Evolutionary conservation across 1,284 basidiomycete species (phyloP), one percentile per base, ranked within the genome.

Genomic region (Thecaphora thlaspeos): DNA sequence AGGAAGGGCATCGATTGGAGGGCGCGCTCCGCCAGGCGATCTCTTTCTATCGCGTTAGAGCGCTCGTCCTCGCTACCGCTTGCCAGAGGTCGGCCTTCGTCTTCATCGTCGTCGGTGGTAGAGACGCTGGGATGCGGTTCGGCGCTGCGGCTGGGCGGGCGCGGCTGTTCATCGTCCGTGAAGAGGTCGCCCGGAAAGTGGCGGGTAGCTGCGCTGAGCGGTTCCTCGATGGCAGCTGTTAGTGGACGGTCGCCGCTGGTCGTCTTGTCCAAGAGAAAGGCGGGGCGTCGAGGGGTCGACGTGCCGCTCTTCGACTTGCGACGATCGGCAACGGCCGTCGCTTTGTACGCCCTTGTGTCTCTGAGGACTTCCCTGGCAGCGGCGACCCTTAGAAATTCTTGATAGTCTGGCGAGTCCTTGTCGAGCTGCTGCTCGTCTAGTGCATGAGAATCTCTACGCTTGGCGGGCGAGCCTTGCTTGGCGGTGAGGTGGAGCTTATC

Each of bases 161-260:
- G 26, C 7, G 7, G 7, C 7, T 28, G 26, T 28, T 28, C 37
- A 17, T 38, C 19, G 37, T n/a, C 17, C 7, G 26, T 38, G 39
- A 52, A 66, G 26, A 66, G 46, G 7, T 53, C 59, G 11, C 63
- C 63, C 2, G 63, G 63, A 18, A 66, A 56, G 21, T 66, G 63
- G 1, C 46, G 41, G 5, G 51, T 47, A 0, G 51, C 48, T 17
- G 53, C 37, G 38, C 54, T 60, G 10, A 11, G 54, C 28, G 12
- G 23, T 32, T 8, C 36, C 37, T 15, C 23, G n/a, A 28, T 11
- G n/a, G n/a, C n/a, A n/a, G n/a, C n/a, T n/a, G n/a, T n/a, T n/a
- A n/a, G n/a, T n/a, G n/a, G n/a, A n/a, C 43, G 30, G 10, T 38
- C 48, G n/a, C 9, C 39, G 5, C 42, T 18, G 48, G 37, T 12